Evolutionary conservation across 257 asterid species (phyloP).

Genomic region (Fraxinus anomala): DNA sequence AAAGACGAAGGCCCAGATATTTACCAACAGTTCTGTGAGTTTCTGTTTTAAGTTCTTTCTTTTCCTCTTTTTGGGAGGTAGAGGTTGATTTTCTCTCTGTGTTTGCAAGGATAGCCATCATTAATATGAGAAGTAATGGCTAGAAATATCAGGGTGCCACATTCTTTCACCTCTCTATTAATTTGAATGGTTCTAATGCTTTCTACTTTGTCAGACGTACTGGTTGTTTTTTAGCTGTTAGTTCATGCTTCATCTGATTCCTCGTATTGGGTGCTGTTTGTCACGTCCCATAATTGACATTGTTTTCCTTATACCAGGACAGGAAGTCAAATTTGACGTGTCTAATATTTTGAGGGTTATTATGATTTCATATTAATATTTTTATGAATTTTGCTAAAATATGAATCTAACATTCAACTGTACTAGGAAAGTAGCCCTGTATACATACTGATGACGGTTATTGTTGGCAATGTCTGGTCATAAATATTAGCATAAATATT

Average conservation of each 20-base stretch:
- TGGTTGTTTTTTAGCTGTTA: neutral
- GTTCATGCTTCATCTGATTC: neutral
- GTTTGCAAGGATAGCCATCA: neutral
- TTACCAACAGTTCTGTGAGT: conserved; percentile 95
- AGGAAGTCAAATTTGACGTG: neutral
- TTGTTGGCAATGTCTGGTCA: neutral
- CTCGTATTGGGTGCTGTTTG: neutral
- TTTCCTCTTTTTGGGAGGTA: conserved; percentile 10
- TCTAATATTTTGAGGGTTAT: neutral
- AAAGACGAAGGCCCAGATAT: conserved; percentile 83
- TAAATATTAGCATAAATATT: neutral
- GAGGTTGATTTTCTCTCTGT: neutral
- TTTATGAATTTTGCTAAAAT: neutral
- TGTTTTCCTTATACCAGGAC: neutral
- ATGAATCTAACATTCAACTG: neutral
- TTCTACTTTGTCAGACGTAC: neutral
- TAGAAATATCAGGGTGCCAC: neutral
- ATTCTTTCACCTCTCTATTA: neutral
- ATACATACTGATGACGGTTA: neutral
- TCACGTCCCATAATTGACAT: neutral
- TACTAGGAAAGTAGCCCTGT: neutral
- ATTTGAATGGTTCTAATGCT: neutral
- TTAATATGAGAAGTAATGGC: neutral
- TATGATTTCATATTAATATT: neutral
- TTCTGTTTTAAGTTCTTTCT: conserved; percentile 20